Base-by-base conservation (phyloP, 2,329 filamentous ascomycete genomes). In the Pezicula rhizophila region DNA sequence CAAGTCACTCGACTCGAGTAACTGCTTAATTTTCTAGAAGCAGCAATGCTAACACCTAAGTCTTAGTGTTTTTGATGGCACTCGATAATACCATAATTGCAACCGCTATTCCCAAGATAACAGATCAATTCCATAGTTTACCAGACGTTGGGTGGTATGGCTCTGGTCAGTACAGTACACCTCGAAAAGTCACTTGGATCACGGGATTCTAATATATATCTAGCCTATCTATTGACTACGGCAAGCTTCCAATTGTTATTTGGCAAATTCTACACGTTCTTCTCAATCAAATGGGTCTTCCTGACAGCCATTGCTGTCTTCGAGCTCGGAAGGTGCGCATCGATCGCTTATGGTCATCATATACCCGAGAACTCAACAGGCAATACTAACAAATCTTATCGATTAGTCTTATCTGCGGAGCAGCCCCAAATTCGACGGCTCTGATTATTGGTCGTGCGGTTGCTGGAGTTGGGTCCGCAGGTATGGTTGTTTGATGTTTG, bases 131-230 rank as follows among this genome's bases (percentile, higher is more conserved):
- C 55, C 62, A 70, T 33, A 64, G 67, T 38, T 60, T 72, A 2
- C 59, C 65, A 14, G 70, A 74, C 52, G 66, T 74, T 17, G 71
- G 70, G 39, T 74, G 72, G 71, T 73, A 74, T 48, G 70, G 68
- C 2, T 66, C 62, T 47, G 28, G 28, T 31, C 3, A 31, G 28
- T 31, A 31, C 28, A 31, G 28, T 11, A 31, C 28, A 31, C 11
- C 8, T 31, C 11, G 28, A 4, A 31, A 7, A 12, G 28, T 5
- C 3, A 31, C 28, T 31, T 10, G 11, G 28, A 7, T 31, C 23
- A 23, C 23, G 2, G 8, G 7, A 31, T 31, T 31, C 28, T 31
- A 31, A 31, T 11, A 31, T 1, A 31, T 12, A 11, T 31, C 28
- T 31, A 31, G 65, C 66, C 25, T 69, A 69, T 46, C 54, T 69